A percentile compares a stretch with the other conserved stretches of the same genome.
Evolutionary conservation across 441 rosid species (phyloP).

Genomic region (Pelargonium australe): DNA sequence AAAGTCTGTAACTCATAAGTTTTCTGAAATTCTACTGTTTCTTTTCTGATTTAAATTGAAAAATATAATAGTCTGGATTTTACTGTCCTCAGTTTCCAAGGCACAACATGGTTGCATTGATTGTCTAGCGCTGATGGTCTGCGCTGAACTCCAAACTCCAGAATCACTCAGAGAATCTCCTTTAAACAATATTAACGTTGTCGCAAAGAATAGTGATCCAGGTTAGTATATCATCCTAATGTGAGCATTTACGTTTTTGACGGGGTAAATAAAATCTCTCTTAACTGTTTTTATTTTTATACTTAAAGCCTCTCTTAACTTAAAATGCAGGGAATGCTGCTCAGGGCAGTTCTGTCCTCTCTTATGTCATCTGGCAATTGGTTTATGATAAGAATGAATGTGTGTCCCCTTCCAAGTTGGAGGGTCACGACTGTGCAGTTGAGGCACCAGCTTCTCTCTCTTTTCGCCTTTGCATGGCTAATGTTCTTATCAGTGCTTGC

Average conservation of each 20-base stretch:
- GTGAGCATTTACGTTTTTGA: constrained; percentile 12
- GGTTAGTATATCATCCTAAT: constrained; percentile 29
- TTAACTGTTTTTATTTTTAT: no score
- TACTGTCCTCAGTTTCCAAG: constrained; percentile 56
- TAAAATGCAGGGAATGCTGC: constrained; percentile 36
- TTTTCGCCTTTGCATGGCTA: constrained; percentile 83
- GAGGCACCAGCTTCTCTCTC: constrained; percentile 33
- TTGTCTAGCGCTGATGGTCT: constrained; percentile 75
- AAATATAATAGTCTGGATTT: constrained; percentile 2
- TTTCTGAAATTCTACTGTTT: constrained; percentile 16
- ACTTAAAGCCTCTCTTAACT: constrained; percentile 21
- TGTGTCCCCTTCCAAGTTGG: constrained; percentile 22
- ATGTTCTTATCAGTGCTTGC: constrained; percentile 79
- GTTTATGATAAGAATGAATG: constrained; percentile 34
- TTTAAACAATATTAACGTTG: constrained; percentile 23
- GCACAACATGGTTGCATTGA: constrained; percentile 94
- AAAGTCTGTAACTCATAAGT: constrained; percentile 39
- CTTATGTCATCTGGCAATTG: constrained; percentile 46
- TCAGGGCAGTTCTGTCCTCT: constrained; percentile 33
- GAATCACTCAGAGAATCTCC: constrained; percentile 31
- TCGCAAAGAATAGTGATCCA: constrained; percentile 24
- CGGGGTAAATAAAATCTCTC: neutral
- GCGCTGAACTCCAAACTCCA: constrained; percentile 60
- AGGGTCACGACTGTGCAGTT: constrained; percentile 21
- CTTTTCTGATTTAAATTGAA: constrained; percentile 8